Base-by-base conservation (phyloP, 2,329 filamentous ascomycete genomes). In the Aspergillus pseudoviridinutans region DNA sequence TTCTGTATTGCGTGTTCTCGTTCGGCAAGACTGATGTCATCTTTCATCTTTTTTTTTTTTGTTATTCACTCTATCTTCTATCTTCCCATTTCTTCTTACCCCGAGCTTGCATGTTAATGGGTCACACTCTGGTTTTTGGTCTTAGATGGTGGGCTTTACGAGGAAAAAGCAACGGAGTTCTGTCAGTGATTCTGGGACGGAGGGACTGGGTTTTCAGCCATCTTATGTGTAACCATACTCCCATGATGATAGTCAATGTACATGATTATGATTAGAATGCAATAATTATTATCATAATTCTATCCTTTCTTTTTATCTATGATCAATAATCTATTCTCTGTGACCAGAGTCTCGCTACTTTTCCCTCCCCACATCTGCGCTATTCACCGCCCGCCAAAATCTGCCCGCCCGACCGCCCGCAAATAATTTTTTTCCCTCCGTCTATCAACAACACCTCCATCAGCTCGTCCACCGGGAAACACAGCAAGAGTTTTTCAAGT, bases 101-200 rank as follows among this genome's bases (percentile, higher is more conserved):
- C 28, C 32, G 32, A 35, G 32, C 12, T 65, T 61, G 55, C 59
- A 65, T 47, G 51, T 62, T 64, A 56, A 61, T 49, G 57, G 61
- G 53, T 61, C 60, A 54, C 54, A 52, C 47, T 47, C 49, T 52
- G 57, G 53, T 59, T 56, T 59, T 59, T 61, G 56, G 58, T 61
- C 55, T 60, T 59, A 53, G 41, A 50, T 25, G 57, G 50, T 50
- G 59, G 61, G 58, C 61, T 63, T 55, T 56, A 59, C 32, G 55
- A 63, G 62, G 65, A 69, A 69, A 71, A 72, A 68, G 66, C 63
- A 68, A 71, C 59, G 71, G 70, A 71, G 71, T 73, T 73, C 60
- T 61, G 57, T 58, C 50, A n/a, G 57, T 60, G 59, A 65, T 64
- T 61, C 58, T 60, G 60, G 64, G 63, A 61, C 56, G 53, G 58